These are phyloP conservation scores for Phialophora expanda DNA, from an alignment of 2,329 filamentous ascomycete genomes.

Conservation along the genomic window DNA sequence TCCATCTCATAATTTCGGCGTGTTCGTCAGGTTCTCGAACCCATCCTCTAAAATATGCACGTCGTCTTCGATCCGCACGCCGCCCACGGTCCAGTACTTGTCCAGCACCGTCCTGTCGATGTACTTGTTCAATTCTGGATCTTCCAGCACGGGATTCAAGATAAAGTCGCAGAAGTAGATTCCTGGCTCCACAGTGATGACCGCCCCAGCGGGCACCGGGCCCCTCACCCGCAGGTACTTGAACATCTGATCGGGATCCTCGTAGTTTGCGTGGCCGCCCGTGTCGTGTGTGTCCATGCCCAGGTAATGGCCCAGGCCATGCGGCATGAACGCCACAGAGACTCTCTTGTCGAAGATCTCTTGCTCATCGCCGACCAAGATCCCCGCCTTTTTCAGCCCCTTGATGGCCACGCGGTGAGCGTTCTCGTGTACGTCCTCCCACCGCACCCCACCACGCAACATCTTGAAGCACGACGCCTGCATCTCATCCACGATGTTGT, in stretches of 20 bases:
- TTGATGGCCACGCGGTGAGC: constrained; percentile 74
- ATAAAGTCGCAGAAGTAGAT: constrained; percentile 93
- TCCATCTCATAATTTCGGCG: constrained; percentile 67
- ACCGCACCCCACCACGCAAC: constrained; percentile 71
- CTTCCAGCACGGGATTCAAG: constrained; percentile 76
- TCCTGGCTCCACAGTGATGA: constrained; percentile 94
- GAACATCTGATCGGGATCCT: constrained; percentile 83
- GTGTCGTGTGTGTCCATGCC: constrained; percentile 93
- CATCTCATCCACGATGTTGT: constrained; percentile 80
- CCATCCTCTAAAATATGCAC: constrained; percentile 78
- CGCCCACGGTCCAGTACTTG: constrained; percentile 85
- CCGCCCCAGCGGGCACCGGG: constrained; percentile 73
- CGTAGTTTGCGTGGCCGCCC: constrained; percentile 76
- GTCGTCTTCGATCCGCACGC: constrained; percentile 91
- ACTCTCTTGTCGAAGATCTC: constrained; percentile 79
- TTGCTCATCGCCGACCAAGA: constrained; percentile 69
- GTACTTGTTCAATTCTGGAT: constrained; percentile 73
- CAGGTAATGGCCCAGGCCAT: constrained; percentile 87
- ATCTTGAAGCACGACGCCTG: constrained; percentile 73
- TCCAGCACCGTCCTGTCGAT: constrained; percentile 76
- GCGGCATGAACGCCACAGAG: constrained; percentile 89
- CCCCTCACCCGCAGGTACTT: constrained; percentile 82
- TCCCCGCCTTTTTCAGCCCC: constrained; percentile 72
- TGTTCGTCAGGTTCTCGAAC: constrained; percentile 80
- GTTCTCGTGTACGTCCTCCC: constrained; percentile 72